Conservation (phyloP, 1,284 basidiomycete species). For the Takashimella tepidaria region DNA sequence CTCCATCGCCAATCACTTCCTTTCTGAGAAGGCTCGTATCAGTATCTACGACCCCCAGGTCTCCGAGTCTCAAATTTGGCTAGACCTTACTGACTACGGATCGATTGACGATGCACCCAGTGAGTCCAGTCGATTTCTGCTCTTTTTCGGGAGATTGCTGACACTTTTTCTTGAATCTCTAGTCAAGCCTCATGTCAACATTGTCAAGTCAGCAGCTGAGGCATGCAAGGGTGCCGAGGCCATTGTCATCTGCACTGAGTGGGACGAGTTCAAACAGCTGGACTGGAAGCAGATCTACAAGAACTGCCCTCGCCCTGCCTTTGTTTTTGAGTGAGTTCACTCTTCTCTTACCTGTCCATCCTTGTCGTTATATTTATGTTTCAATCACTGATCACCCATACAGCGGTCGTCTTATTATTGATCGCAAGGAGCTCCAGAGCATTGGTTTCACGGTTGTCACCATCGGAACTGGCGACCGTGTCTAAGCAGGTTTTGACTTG, state of each 20-base stretch:
- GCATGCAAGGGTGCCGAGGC: constrained; percentile 88
- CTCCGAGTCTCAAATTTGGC: constrained; percentile 52
- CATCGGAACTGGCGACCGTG: constrained; percentile 46
- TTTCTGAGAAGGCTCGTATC: constrained; percentile 78
- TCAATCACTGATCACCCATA: neutral
- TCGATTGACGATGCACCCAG: constrained; percentile 38
- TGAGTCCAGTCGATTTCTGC: constrained; percentile 8
- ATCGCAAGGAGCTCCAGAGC: constrained; percentile 67
- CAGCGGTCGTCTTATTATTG: constrained; percentile 56
- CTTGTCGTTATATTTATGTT: no score
- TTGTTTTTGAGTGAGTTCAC: constrained; percentile 68
- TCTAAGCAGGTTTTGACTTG: constrained; percentile 19
- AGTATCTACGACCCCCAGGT: constrained; percentile 90
- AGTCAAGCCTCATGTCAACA: constrained; percentile 84
- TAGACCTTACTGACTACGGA: constrained; percentile 53
- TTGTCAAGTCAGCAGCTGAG: constrained; percentile 70
- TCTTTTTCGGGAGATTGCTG: neutral
- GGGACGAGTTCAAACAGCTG: constrained; percentile 90
- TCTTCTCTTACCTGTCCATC: no score
- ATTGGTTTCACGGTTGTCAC: constrained; percentile 86
- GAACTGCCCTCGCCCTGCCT: constrained; percentile 92
- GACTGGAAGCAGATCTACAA: constrained; percentile 80
- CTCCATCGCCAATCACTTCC: constrained; percentile 89
- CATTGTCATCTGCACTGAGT: constrained; percentile 83
- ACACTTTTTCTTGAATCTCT: constrained; percentile 1